Conservation (phyloP, 768 basidiomycete genomes). For the Suillus lakei region DNA sequence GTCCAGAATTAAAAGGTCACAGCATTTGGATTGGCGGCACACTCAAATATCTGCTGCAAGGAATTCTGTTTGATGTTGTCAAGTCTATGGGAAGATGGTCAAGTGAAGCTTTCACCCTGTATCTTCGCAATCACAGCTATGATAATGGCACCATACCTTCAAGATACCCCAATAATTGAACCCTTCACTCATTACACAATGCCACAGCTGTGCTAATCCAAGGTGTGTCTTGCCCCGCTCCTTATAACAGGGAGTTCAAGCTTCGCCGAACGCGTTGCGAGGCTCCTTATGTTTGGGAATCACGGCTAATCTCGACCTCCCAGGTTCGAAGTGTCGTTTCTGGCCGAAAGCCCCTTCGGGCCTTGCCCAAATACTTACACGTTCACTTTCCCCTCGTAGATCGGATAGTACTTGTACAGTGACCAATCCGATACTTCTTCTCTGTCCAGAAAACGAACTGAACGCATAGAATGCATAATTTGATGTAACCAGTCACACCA, state of each 20-base stretch:
- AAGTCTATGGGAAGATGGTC: slow-evolving; percentile 42
- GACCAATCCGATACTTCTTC: no score
- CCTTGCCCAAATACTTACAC: slow-evolving; percentile 16
- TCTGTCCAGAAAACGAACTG: no score
- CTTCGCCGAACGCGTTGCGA: not conserved
- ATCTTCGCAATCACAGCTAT: slow-evolving; percentile 34
- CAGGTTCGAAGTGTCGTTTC: not conserved
- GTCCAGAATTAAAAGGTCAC: slow-evolving; percentile 23
- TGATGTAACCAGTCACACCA: no score
- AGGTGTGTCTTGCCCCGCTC: not conserved
- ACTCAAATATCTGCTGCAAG: slow-evolving; percentile 33
- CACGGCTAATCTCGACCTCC: not conserved
- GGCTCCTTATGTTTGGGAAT: slow-evolving; percentile 8
- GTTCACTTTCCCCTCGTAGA: no score
- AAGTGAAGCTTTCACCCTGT: slow-evolving; percentile 33
- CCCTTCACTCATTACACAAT: slow-evolving; percentile 13
- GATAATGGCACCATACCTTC: slow-evolving; percentile 33
- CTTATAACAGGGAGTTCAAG: slow-evolving; percentile 1
- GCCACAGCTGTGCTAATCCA: slow-evolving; percentile 8
- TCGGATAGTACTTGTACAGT: no score
- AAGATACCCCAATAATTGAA: slow-evolving; percentile 18
- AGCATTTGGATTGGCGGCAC: slow-evolving; percentile 34
- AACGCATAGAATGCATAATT: no score
- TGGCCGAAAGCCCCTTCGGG: slow-evolving; percentile 2
- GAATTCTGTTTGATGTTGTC: slow-evolving; percentile 36